Evolutionary conservation across 108 stramenopile species (phyloP).

Genomic region (Thalassiosira profunda): DNA sequence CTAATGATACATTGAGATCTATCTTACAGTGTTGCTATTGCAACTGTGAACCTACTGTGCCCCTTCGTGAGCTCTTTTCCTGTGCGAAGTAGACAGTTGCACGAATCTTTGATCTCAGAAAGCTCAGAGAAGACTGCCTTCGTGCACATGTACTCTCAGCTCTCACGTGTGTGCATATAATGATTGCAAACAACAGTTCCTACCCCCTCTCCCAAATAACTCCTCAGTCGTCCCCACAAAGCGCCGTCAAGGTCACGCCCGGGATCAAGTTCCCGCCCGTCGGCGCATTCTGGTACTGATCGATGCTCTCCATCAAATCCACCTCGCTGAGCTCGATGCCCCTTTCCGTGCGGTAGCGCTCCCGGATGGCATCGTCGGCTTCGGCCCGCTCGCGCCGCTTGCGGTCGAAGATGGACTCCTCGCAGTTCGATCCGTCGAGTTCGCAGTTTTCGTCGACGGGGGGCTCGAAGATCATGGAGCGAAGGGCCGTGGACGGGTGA

Average conservation of each 20-base stretch:
- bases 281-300: slow-evolving; percentile 38
- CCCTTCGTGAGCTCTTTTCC: too few relatives aligned
- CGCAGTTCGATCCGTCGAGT: slow-evolving; percentile 37
- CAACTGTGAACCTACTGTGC: too few relatives aligned
- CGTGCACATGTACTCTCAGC: too few relatives aligned
- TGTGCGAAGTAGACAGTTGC: too few relatives aligned
- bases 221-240: slow-evolving; percentile 41
- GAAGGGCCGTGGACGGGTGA: slow-evolving; percentile 8
- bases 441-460: slow-evolving; percentile 33
- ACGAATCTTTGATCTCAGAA: too few relatives aligned
- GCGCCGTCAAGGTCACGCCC: slow-evolving; percentile 19
- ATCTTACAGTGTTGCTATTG: too few relatives aligned
- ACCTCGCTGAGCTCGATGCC: slow-evolving; percentile 26
- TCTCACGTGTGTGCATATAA: too few relatives aligned
- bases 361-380: not conserved
- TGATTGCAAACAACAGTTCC: too few relatives aligned
- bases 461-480: slow-evolving; percentile 18
- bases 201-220: too few relatives aligned
- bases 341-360: slow-evolving; percentile 16
- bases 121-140: too few relatives aligned
- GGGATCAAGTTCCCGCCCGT: slow-evolving; percentile 31
- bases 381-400: slow-evolving; percentile 35
- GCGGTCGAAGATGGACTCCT: slow-evolving; percentile 31
- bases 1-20: too few relatives aligned
- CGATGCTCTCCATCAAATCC: slow-evolving; percentile 31